These are phyloP conservation scores for Coemansia sp. DNA, from an alignment of 192 early-diverging fungal genomes.

Conservation along the genomic window DNA sequence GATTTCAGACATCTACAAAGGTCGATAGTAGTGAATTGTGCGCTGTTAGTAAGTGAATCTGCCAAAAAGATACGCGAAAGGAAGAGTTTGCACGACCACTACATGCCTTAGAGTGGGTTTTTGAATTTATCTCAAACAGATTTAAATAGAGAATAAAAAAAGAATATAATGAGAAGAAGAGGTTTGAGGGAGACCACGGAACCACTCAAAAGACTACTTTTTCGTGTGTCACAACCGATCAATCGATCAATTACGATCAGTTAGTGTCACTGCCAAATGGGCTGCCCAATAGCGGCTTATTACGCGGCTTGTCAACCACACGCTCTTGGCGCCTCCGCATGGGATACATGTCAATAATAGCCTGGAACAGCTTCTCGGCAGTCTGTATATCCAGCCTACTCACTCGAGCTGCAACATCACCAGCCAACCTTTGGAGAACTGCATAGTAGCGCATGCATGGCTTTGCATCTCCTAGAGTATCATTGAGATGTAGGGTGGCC, in stretches of 20 bases:
- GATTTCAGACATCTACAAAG: slow-evolving; percentile 48
- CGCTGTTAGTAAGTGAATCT: neutral
- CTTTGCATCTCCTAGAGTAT: too few relatives aligned
- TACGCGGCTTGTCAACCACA: neutral
- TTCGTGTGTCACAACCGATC: neutral
- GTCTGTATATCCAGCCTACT: too few relatives aligned
- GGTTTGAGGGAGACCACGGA: neutral
- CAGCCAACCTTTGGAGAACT: too few relatives aligned
- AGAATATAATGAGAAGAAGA: too few relatives aligned
- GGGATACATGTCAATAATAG: too few relatives aligned
- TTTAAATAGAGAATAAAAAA: neutral
- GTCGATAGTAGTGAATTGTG: neutral
- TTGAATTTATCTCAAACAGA: neutral
- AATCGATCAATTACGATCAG: neutral
- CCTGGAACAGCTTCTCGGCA: too few relatives aligned
- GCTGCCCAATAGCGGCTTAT: neutral
- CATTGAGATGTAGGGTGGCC: too few relatives aligned
- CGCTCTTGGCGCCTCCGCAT: too few relatives aligned
- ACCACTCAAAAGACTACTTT: neutral
- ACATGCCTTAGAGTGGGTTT: neutral
- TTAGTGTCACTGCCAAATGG: neutral
- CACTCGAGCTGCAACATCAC: too few relatives aligned
- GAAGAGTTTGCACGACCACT: neutral
- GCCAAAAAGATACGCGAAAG: neutral
- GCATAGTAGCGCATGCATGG: too few relatives aligned